Conservation (phyloP, 2,329 filamentous ascomycete species). For the Scedosporium dehoogii region DNA sequence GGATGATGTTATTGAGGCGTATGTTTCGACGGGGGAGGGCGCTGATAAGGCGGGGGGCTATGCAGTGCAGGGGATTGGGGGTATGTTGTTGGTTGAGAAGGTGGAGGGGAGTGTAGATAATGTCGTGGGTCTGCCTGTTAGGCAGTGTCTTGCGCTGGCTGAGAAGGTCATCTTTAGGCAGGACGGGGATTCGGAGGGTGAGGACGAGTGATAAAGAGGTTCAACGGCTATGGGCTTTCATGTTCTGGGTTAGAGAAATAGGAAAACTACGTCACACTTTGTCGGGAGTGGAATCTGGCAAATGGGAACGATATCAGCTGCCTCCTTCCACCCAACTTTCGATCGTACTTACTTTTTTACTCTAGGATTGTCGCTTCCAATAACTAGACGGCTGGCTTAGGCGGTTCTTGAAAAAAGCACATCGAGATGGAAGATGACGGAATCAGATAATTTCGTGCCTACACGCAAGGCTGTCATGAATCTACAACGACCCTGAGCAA, state of each 20-base stretch:
- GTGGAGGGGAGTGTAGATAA: slow-evolving; percentile 91
- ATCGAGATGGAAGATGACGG: no score
- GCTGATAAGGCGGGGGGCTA: slow-evolving; percentile 96
- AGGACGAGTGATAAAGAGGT: slow-evolving; percentile 19
- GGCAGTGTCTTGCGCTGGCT: slow-evolving; percentile 67
- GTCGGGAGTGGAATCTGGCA: neutral
- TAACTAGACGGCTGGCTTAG: no score
- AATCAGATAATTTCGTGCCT: no score
- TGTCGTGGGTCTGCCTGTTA: slow-evolving; percentile 80
- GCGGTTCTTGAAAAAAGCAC: no score
- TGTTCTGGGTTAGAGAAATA: neutral
- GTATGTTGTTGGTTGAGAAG: slow-evolving; percentile 76
- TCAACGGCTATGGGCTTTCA: neutral
- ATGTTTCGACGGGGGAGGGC: slow-evolving; percentile 79
- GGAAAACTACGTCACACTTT: neutral
- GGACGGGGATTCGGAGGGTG: slow-evolving; percentile 43
- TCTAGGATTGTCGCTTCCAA: no score
- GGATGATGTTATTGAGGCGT: slow-evolving; percentile 74
- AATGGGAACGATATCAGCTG: no score
- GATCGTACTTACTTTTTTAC: no score
- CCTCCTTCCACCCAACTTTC: no score
- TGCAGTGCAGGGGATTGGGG: slow-evolving; percentile 80
- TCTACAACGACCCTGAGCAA: no score
- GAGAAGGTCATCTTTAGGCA: slow-evolving; percentile 79
- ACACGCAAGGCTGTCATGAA: no score